Evolutionary conservation across 345 rosid species (phyloP), one percentile per base, ranked within the genome.

Genomic region (Corchorus capsularis): DNA sequence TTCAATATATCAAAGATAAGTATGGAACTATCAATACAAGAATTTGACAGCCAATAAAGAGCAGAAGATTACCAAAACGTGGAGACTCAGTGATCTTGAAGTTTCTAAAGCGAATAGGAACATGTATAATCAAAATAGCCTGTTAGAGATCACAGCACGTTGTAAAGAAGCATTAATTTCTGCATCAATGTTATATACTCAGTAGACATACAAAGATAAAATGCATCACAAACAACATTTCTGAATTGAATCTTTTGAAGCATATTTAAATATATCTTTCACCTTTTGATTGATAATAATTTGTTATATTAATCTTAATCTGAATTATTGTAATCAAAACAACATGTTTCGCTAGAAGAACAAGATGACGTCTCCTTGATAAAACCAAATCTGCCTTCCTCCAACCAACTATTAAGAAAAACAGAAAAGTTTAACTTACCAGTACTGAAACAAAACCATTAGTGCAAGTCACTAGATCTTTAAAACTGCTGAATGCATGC

Each of bases 51-150:
- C 46, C 27, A 34, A 4, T 10, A 20, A 46, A 61, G 47, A 46
- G 68, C 32, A 61, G n/a, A 46, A 15, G 47, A 62, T 86, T 89
- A 93, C 99, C 96, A 82, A 96, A 91, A 73, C 85, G 85, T 45
- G 85, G 78, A 63, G 86, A 78, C 75, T 89, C 92, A 73, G 81
- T 80, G 80, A 86, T 79, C 81, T 80, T 87, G 87, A 96, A 93
- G 75, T 87, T 89, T 80, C 98, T 89, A 84, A 87, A 87, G 76
- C 80, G 88, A 79, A 80, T 76, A 59, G 99, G 99, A 64, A 96
- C 79, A 76, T 93, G 99, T 39, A 93, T 82, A 76, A 93, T 87
- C 87, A 96, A 80, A 81, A 96, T 85, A 77, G 90, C 99, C 99
- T 96, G 96, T 77, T 19, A 71, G 45, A 77, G 41, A 80, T 71